Evolutionary conservation across 345 rosid genomes (phyloP), one percentile per base, ranked within the genome.

Genomic region (Populus davidiana): DNA sequence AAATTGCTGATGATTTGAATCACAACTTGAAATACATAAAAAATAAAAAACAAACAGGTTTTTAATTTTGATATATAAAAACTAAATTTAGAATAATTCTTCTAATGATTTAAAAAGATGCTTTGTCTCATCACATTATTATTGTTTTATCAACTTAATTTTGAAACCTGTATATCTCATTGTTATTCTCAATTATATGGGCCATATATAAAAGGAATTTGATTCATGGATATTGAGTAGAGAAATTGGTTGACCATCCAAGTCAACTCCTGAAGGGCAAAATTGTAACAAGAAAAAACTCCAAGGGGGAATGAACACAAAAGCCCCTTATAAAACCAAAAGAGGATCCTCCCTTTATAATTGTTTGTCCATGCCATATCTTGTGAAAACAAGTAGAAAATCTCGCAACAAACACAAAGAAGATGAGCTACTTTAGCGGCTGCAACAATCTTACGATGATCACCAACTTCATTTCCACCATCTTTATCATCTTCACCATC

Each of bases 361-460:
- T n/a, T 38, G 10, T 44, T 27, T 39, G n/a, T 71, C 43, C 66
- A 54, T 18, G 69, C 29, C 23, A 50, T 5, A 56, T 0, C 54
- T 50, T 54, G 49, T 62, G 65, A 62, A 50, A 23, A 73, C 5
- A 73, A 52, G 47, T 23, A 35, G 23, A 72, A 62, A 6, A 56
- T 31, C 1, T 35, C 2, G 21, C 10, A 36, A 5, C 79, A 20
- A 75, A 71, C 82, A 73, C 79, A 67, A 80, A 86, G 90, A 87
- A 52, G 87, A 86, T 90, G 89, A 87, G 79, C 89, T 64, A 69
- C 83, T 75, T 79, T 74, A 49, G 64, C 73, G 72, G 81, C 69
- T 59, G 80, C 84, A 70, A 39, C 79, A 63, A 43, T 72, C 78
- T 70, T 47, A 67, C 38, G 59, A 38, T 29, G 61, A 14, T 38